Percentiles rank a stretch among this genome's conserved stretches.
Evolutionary conservation across 2,329 filamentous ascomycete genomes (phyloP).

Genomic region (Magnaporthales sp.): DNA sequence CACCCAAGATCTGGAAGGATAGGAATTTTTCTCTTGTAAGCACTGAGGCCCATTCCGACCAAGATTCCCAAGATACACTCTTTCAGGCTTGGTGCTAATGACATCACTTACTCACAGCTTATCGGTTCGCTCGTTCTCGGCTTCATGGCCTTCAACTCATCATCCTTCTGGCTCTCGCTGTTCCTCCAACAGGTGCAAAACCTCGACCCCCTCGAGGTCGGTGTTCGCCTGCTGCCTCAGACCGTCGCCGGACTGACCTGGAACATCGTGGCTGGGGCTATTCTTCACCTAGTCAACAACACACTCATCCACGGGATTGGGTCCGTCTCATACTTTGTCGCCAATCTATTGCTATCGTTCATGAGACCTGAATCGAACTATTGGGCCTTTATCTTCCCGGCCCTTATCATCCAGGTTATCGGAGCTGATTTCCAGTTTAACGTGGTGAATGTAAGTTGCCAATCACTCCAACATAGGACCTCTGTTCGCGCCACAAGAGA

Average conservation of each 20-base stretch:
- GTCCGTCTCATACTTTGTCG: slow-evolving; percentile 27
- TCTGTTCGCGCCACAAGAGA: not conserved
- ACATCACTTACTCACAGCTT: slow-evolving; percentile 26
- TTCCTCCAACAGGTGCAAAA: slow-evolving; percentile 52
- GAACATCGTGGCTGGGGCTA: slow-evolving; percentile 52
- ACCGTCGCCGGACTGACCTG: slow-evolving; percentile 53
- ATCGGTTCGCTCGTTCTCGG: slow-evolving; percentile 49
- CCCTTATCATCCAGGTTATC: slow-evolving; percentile 49
- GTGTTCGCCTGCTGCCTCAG: slow-evolving; percentile 57
- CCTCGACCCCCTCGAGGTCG: slow-evolving; percentile 47
- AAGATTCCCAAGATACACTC: too few species aligned
- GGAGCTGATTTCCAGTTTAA: slow-evolving; percentile 65
- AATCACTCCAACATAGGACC: not conserved
- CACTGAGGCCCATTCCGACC: too few species aligned
- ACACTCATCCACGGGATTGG: slow-evolving; percentile 47
- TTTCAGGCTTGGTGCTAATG: too few species aligned
- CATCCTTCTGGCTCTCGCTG: slow-evolving; percentile 54
- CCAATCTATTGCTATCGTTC: slow-evolving; percentile 44
- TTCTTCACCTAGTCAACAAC: slow-evolving; percentile 57
- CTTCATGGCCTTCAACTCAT: slow-evolving; percentile 52
- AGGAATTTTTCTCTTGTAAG: slow-evolving; percentile 53
- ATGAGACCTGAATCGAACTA: slow-evolving; percentile 47
- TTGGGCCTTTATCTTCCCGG: slow-evolving; percentile 58
- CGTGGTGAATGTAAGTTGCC: slow-evolving; percentile 51
- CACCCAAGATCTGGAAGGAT: slow-evolving; percentile 49